Conservation (phyloP, 2,329 filamentous ascomycete species). For the Cladophialophora psammophila region DNA sequence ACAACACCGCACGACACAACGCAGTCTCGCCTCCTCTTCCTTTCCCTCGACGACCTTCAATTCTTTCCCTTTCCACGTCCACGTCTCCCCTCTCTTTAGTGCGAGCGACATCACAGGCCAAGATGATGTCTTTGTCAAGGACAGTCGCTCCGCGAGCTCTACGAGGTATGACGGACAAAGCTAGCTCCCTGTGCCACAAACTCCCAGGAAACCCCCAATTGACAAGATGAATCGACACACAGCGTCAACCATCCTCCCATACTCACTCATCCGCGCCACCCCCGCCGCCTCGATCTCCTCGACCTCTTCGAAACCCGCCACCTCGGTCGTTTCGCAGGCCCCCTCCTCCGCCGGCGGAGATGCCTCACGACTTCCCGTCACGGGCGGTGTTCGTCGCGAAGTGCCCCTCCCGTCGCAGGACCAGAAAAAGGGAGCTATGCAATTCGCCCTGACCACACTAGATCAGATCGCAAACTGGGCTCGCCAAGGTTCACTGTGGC, state of each 20-base stretch:
- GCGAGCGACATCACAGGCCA: constrained; percentile 31
- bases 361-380: constrained; percentile 41
- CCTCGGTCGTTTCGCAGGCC: constrained; percentile 47
- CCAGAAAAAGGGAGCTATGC: constrained; percentile 59
- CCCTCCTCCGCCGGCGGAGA: constrained; percentile 49
- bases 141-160: constrained; percentile 62
- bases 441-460: constrained; percentile 55
- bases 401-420: constrained; percentile 59
- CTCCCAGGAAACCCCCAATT: neutral
- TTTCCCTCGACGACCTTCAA: constrained; percentile 34
- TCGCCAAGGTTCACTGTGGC: constrained; percentile 84
- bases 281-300: constrained; percentile 52
- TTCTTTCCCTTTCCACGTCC: constrained; percentile 43
- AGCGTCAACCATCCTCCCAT: constrained; percentile 42
- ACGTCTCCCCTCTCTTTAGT: constrained; percentile 26
- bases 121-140: constrained; percentile 61
- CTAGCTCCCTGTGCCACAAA: constrained; percentile 37
- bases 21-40: constrained; percentile 13
- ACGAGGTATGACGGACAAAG: constrained; percentile 53
- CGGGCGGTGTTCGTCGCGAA: constrained; percentile 55
- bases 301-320: constrained; percentile 51
- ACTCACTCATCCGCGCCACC: constrained; percentile 47
- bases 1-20: neutral
- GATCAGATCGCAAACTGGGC: constrained; percentile 85
- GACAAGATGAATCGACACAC: constrained; percentile 12